phyloP scores from a whole-genome alignment of 1,284 basidiomycete genomes.

The Puccinia brachypodii region DNA sequence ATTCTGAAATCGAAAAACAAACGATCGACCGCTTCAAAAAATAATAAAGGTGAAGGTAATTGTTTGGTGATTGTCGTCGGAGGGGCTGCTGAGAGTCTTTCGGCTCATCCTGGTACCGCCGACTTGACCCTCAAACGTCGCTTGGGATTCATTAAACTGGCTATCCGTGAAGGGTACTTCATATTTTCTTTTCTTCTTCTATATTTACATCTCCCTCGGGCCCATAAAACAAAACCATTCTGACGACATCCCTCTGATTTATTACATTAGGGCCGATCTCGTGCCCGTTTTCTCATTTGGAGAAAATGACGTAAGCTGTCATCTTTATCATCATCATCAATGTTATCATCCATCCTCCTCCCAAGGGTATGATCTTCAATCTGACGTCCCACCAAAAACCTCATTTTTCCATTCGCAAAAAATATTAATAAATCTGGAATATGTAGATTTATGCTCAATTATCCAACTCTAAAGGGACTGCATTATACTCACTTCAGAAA shows the following conservation, averaged over 20 bases:
- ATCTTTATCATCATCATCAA: neutral
- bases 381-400: too few relatives aligned
- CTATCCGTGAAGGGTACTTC: constrained; percentile 80
- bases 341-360: neutral
- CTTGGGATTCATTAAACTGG: constrained; percentile 81
- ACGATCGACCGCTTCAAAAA: neutral
- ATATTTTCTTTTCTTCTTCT: neutral
- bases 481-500: constrained; percentile 81
- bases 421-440: neutral
- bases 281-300: constrained; percentile 97
- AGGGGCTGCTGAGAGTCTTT: constrained; percentile 89
- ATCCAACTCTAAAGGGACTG: constrained; percentile 83
- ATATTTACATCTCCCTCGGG: neutral
- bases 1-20: constrained; percentile 64
- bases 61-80: constrained; percentile 95
- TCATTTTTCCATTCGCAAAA: neutral
- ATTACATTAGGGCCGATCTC: constrained; percentile 66
- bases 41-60: constrained; percentile 65
- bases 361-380: too few relatives aligned
- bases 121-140: constrained; percentile 77
- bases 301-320: constrained; percentile 83
- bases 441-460: constrained; percentile 44
- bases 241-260: neutral
- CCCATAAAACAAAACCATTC: constrained; percentile 20
- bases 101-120: constrained; percentile 89